Percentiles rank a stretch among this genome's conserved stretches.
phyloP scores from a whole-genome alignment of 164 flowering plant genomes.

The Taxillus chinensis region DNA sequence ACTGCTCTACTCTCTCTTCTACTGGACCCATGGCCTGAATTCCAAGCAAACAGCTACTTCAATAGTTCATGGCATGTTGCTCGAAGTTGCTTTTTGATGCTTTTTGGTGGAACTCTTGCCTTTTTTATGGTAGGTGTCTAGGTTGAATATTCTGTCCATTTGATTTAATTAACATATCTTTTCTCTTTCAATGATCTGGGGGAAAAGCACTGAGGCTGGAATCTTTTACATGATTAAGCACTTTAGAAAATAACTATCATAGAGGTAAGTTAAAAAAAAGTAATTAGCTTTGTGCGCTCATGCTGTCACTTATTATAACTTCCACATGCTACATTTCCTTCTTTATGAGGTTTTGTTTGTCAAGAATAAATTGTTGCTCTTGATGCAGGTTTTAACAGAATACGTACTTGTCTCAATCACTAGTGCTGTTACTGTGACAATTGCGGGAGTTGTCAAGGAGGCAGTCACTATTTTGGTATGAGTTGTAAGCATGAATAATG shows the following conservation, averaged over 20 bases:
- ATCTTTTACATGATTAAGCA: too few species aligned
- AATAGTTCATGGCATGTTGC: slow-evolving; percentile 58
- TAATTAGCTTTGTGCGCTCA: too few species aligned
- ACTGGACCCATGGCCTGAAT: slow-evolving; percentile 86
- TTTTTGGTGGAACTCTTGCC: slow-evolving; percentile 88
- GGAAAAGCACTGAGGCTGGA: neutral
- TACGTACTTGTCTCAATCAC: slow-evolving; percentile 86
- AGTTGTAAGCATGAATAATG: neutral
- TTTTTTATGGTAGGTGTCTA: slow-evolving; percentile 67
- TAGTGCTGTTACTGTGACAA: slow-evolving; percentile 96
- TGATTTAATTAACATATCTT: neutral
- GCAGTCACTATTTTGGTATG: slow-evolving; percentile 94
- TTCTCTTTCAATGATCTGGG: neutral
- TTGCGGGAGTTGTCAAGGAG: slow-evolving; percentile 97
- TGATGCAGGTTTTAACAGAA: slow-evolving; percentile 85
- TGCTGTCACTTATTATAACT: too few species aligned
- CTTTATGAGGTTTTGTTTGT: neutral
- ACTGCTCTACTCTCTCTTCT: slow-evolving; percentile 74
- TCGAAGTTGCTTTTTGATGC: slow-evolving; percentile 79
- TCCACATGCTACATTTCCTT: neutral
- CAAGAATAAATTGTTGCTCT: slow-evolving; percentile 1
- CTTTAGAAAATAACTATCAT: too few species aligned
- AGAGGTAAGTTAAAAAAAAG: too few species aligned
- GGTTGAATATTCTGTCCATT: too few species aligned
- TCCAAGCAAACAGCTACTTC: slow-evolving; percentile 50